Evolutionary conservation across 257 asterid genomes (phyloP).

Genomic region (Solanum appendiculatum): DNA sequence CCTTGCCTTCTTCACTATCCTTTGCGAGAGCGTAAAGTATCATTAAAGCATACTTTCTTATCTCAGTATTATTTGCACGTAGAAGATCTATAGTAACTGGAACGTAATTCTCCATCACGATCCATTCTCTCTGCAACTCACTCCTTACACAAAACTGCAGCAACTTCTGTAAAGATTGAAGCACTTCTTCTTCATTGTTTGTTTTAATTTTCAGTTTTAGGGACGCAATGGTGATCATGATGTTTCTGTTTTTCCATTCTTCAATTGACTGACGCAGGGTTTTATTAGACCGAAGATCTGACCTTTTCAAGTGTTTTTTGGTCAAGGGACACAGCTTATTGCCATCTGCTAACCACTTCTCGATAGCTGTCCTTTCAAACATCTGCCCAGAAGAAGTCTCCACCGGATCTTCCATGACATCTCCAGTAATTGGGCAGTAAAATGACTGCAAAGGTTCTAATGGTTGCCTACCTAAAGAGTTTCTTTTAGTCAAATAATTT

Average conservation of each 20-base stretch:
- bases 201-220: conserved; percentile 26
- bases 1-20: conserved; percentile 33
- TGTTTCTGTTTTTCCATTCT: conserved; percentile 39
- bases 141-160: conserved; percentile 9
- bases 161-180: conserved; percentile 15
- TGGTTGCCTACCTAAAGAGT: conserved; percentile 25
- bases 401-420: conserved; percentile 36
- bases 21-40: conserved; percentile 28
- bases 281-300: conserved; percentile 24
- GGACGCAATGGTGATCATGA: conserved; percentile 31
- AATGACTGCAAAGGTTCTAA: conserved; percentile 41
- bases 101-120: conserved; percentile 36
- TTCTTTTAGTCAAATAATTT: conserved; percentile 23
- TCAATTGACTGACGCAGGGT: conserved; percentile 34
- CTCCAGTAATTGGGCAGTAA: conserved; percentile 32
- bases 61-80: conserved; percentile 6
- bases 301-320: conserved; percentile 14
- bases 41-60: conserved; percentile 20
- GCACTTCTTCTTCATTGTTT: conserved; percentile 12
- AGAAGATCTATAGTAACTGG: conserved; percentile 22
- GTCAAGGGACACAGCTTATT: conserved; percentile 31
- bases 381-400: conserved; percentile 31
- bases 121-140: conserved; percentile 42
- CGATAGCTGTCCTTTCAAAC: conserved; percentile 32
- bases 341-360: conserved; percentile 29